A percentile compares a stretch with the other conserved stretches of the same genome.
These are phyloP conservation scores for Fusarium sororula DNA, from an alignment of 2,329 filamentous ascomycete species.

Conservation along the genomic window DNA sequence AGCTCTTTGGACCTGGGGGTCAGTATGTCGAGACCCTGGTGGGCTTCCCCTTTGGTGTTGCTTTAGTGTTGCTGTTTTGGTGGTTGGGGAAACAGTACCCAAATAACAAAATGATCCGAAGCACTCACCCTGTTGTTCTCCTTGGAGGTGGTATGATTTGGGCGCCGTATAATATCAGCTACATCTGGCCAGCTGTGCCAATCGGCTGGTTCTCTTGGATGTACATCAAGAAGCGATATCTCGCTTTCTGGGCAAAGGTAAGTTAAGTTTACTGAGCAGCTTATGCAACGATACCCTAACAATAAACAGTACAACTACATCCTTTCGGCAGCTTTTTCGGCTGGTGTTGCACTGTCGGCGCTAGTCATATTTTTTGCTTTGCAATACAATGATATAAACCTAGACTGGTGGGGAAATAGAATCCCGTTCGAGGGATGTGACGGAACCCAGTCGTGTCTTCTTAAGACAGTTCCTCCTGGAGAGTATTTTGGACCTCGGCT, in stretches of 20 bases:
- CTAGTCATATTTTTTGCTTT: slow-evolving; percentile 60
- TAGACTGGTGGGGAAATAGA: slow-evolving; percentile 59
- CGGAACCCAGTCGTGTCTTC: slow-evolving; percentile 32
- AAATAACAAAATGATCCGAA: slow-evolving; percentile 46
- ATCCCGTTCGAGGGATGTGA: slow-evolving; percentile 42
- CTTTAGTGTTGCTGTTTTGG: slow-evolving; percentile 50
- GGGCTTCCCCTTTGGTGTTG: slow-evolving; percentile 53
- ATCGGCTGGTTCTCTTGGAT: slow-evolving; percentile 60
- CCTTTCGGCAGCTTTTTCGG: slow-evolving; percentile 56
- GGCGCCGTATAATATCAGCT: slow-evolving; percentile 57
- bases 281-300: slow-evolving; percentile 4
- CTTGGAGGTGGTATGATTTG: slow-evolving; percentile 52
- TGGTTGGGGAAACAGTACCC: slow-evolving; percentile 47
- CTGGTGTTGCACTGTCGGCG: slow-evolving; percentile 56
- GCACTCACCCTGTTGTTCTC: slow-evolving; percentile 55
- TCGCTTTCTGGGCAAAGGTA: slow-evolving; percentile 59
- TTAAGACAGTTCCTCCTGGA: slow-evolving; percentile 36
- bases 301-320: slow-evolving; percentile 56
- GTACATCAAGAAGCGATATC: slow-evolving; percentile 55
- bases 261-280: background rate
- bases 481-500: slow-evolving; percentile 46
- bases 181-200: slow-evolving; percentile 57
- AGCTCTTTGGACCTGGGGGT: slow-evolving; percentile 48
- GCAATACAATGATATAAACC: slow-evolving; percentile 48
- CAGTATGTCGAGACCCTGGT: slow-evolving; percentile 49